Evolutionary conservation across 2,329 filamentous ascomycete genomes (phyloP).

Genomic region (Arachnopeziza araneosa): DNA sequence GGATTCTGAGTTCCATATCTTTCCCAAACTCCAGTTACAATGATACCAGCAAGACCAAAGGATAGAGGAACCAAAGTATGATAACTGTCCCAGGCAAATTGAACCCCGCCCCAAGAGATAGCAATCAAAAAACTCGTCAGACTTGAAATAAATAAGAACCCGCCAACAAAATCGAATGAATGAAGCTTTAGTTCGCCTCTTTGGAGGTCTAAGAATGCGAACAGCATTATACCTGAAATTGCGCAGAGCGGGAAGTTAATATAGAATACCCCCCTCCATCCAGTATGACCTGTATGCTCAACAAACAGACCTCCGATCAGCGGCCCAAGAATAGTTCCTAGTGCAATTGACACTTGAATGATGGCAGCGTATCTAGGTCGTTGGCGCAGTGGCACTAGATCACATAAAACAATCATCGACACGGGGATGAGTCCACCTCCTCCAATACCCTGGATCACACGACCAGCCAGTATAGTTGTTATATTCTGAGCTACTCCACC

Average conservation of each 20-base stretch:
- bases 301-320: constrained; percentile 36
- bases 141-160: constrained; percentile 51
- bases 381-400: constrained; percentile 36
- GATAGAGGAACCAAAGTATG: constrained; percentile 53
- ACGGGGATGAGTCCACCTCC: constrained; percentile 44
- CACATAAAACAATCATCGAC: constrained; percentile 28
- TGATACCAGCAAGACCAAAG: constrained; percentile 44
- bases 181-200: not conserved
- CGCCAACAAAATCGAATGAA: constrained; percentile 55
- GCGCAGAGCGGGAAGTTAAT: constrained; percentile 12
- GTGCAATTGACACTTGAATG: constrained; percentile 24
- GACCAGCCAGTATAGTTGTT: constrained; percentile 28
- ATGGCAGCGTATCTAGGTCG: constrained; percentile 27
- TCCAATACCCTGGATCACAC: constrained; percentile 42
- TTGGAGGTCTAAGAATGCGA: constrained; percentile 3
- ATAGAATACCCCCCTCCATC: constrained; percentile 19
- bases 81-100: constrained; percentile 57
- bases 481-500: constrained; percentile 27
- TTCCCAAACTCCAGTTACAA: constrained; percentile 36
- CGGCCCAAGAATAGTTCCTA: constrained; percentile 31
- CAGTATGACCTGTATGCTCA: constrained; percentile 21
- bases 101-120: constrained; percentile 56
- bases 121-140: constrained; percentile 53
- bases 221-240: constrained; percentile 4
- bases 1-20: not conserved